Conservation (phyloP, 768 basidiomycete genomes). For the Clitopilus hobsonii region DNA sequence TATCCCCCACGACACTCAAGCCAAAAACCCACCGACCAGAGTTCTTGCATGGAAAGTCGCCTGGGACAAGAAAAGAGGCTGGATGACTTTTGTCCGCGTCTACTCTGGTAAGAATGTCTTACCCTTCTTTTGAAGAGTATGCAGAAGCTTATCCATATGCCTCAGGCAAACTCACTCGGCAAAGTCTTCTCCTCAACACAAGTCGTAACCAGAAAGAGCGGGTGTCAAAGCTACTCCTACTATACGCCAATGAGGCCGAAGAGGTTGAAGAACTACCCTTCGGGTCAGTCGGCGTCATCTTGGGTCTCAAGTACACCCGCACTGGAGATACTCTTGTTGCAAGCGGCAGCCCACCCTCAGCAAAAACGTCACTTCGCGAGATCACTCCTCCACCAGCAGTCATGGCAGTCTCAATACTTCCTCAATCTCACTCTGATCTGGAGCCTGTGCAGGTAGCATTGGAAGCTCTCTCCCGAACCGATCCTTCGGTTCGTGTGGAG, state of each 20-base stretch:
- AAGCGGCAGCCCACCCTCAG: constrained; percentile 30
- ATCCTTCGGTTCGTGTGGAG: constrained; percentile 83
- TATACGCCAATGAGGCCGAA: constrained; percentile 72
- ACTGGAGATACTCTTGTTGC: constrained; percentile 84
- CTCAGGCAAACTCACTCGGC: constrained; percentile 64
- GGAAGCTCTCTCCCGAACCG: constrained; percentile 70
- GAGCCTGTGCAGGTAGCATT: constrained; percentile 76
- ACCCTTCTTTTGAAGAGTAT: not conserved
- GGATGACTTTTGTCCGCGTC: constrained; percentile 91
- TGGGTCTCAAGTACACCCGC: constrained; percentile 79
- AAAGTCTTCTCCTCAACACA: constrained; percentile 57
- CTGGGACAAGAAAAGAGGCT: constrained; percentile 78
- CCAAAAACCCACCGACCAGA: constrained; percentile 45
- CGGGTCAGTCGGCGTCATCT: constrained; percentile 79
- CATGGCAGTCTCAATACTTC: constrained; percentile 79
- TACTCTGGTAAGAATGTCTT: constrained; percentile 80
- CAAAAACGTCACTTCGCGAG: constrained; percentile 45
- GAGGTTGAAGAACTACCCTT: constrained; percentile 79
- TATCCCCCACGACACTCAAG: constrained; percentile 41
- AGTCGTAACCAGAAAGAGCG: constrained; percentile 69
- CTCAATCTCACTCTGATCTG: constrained; percentile 74
- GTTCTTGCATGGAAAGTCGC: constrained; percentile 85
- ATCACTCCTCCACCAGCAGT: constrained; percentile 80
- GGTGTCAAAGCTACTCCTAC: constrained; percentile 65
- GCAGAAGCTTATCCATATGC: constrained; percentile 3